Base-by-base conservation (phyloP, 2,329 filamentous ascomycete species). In the Knoxdaviesia capensis region DNA sequence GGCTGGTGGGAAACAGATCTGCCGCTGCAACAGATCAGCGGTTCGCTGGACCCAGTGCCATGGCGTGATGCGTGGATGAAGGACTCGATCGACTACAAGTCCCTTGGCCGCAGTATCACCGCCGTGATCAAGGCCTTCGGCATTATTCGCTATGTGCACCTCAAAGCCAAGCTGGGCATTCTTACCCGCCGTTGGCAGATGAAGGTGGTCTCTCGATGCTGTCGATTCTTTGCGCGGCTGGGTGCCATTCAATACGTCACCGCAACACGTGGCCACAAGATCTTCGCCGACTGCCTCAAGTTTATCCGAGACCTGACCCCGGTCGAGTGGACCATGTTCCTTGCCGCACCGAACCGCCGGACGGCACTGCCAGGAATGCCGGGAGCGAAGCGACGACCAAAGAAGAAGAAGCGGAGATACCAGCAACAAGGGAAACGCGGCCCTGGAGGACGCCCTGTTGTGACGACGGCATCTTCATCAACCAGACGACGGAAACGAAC, bases 231-330 rank as follows among this genome's bases (percentile, higher is more conserved):
- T 45, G 70, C 69, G 28, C 62, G 64, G 29, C 59, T 67, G 39
- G 73, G 71, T 5, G 62, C 69, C 31, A 60, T 74, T 20, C 64
- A 66, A 39, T 75, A 72, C 47, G 68, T 73, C 3, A 69, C 69
- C 4, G 71, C 71, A 5, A 66, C 64, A 34, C 65, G 73, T 7
- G 59, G 63, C 10, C 62, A 64, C 33, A 64, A 64, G 43, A 57
- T 76, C 5, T 75, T 69, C 57, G 74, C 73, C 48, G 71, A 77
- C 48, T 77, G 74, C 48, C 61, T 77, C 46, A 71, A 71, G 47
- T 76, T 67, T 44, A 56, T 67, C 39, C 61, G 71, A 38, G 69
- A 75, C 6, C 63, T 74, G 32, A 70, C 64, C 8, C 50, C 64
- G 2, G 65, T 68, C 28, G 72, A 77, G 47, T 76, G 72, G 71